Evolutionary conservation across 108 stramenopile genomes (phyloP), one percentile per base, ranked within the genome.

Genomic region (Nitzschia putrida): DNA sequence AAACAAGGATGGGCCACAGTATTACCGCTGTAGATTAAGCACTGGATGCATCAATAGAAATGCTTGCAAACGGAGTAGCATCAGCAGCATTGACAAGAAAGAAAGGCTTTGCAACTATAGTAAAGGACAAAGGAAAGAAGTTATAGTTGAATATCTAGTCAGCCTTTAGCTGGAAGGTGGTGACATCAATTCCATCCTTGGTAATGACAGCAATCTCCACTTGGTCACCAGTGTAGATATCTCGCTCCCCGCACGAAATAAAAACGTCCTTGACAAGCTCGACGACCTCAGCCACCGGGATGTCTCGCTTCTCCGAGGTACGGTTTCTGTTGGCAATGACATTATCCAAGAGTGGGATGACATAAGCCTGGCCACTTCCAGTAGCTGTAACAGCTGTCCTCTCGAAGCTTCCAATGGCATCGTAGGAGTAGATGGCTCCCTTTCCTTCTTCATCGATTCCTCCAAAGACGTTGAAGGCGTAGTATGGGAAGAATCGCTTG

Each of bases 401-500:
- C 78, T 98, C 96, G 77, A 92, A 97, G 34, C 82, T 83, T 13
- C 98, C 98, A 69, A 98, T 97, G 58, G 97, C 97, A 84, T 99
- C 98, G 83, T 99, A 99, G 44, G 95, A 95, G 76, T 95, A 98
- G 9, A 98, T 93, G 23, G 90, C 88, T 8, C 98, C 98, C 76
- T 88, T 93, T 37, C 97, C 97, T 63, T 98, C 96, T 57, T 88
- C 87, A 69, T 99, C 98, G 41, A 99, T 80, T 0, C 98, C 98
- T 3, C 95, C 95, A 42, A 98, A 78, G 39, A 98, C 96, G 74
- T 97, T 97, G 75, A 99, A 98, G 20, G 96, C 88, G 76, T 99
- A 99, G 80, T 98, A 99, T 21, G 98, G 98, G 82, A 99, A 99
- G 85, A 99, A 98, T 18, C 98, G 97, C 64, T 95, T 93, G 82